A percentile compares a stretch with the other conserved stretches of the same genome.
Evolutionary conservation across 2,329 filamentous ascomycete genomes (phyloP).

Genomic region (Dothiorella sarmentorum): DNA sequence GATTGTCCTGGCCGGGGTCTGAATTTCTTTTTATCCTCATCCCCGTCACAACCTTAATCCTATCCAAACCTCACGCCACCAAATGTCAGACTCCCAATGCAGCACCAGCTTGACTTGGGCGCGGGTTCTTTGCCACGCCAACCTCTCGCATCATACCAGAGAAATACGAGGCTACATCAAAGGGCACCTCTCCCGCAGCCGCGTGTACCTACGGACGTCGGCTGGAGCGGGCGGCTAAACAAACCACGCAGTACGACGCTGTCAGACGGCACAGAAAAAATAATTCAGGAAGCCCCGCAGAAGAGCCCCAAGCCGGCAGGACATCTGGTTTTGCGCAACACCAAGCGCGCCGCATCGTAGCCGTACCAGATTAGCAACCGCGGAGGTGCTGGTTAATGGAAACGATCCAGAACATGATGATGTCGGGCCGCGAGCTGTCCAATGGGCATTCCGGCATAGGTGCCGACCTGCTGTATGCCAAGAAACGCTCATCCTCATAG

Average conservation of each 20-base stretch:
- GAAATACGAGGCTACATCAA: slow-evolving; percentile 39
- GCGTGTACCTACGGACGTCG: background rate
- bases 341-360: background rate
- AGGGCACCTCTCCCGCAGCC: slow-evolving; percentile 30
- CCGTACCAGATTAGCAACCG: background rate
- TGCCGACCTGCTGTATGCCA: background rate
- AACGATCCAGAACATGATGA: background rate
- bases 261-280: background rate
- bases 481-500: background rate
- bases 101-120: slow-evolving; percentile 31
- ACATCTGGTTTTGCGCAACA: background rate
- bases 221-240: background rate
- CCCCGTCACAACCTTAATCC: slow-evolving; percentile 9
- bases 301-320: background rate
- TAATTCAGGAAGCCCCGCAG: background rate
- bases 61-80: background rate
- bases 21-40: background rate
- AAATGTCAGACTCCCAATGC: slow-evolving; percentile 21
- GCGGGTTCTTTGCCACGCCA: slow-evolving; percentile 26
- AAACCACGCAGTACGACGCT: background rate
- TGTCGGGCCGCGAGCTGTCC: slow-evolving; percentile 2
- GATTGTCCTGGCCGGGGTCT: background rate
- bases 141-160: slow-evolving; percentile 31
- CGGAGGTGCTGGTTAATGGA: background rate
- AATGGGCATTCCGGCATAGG: background rate